phyloP scores from a whole-genome alignment of 768 basidiomycete genomes.

The Panaeolus papilionaceus region DNA sequence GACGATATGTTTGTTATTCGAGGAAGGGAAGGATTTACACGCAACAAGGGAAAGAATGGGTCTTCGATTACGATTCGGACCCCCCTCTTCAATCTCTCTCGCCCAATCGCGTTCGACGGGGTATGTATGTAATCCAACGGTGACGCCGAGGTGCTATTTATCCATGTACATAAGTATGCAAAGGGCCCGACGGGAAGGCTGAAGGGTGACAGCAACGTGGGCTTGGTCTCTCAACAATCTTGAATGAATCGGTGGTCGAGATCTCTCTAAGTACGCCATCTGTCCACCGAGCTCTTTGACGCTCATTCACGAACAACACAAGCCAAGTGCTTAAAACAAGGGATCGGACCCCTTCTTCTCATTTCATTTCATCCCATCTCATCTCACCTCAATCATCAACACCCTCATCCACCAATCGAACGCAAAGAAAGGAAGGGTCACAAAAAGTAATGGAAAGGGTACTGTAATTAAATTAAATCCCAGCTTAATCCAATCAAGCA shows the following conservation, averaged over 20 bases:
- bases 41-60: background rate
- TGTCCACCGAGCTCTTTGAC: too few relatives aligned
- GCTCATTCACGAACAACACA: too few relatives aligned
- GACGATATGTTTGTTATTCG: background rate
- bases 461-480: background rate
- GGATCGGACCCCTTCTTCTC: too few relatives aligned
- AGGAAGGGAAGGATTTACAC: constrained; percentile 4
- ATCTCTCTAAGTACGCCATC: background rate
- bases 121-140: constrained; percentile 5
- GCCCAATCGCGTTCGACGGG: background rate
- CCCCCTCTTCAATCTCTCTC: background rate
- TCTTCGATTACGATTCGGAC: constrained; percentile 3
- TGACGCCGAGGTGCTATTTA: background rate
- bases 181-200: constrained; percentile 7
- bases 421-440: too few relatives aligned
- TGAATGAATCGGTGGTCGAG: background rate
- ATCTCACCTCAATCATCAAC: too few relatives aligned
- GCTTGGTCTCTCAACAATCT: background rate
- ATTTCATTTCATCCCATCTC: too few relatives aligned
- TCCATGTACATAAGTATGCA: background rate
- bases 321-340: too few relatives aligned
- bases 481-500: background rate
- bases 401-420: too few relatives aligned
- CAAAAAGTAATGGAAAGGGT: background rate
- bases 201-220: constrained; percentile 1